phyloP scores from a whole-genome alignment of 352 stramenopile species.

The Globisporangium ultimum region DNA sequence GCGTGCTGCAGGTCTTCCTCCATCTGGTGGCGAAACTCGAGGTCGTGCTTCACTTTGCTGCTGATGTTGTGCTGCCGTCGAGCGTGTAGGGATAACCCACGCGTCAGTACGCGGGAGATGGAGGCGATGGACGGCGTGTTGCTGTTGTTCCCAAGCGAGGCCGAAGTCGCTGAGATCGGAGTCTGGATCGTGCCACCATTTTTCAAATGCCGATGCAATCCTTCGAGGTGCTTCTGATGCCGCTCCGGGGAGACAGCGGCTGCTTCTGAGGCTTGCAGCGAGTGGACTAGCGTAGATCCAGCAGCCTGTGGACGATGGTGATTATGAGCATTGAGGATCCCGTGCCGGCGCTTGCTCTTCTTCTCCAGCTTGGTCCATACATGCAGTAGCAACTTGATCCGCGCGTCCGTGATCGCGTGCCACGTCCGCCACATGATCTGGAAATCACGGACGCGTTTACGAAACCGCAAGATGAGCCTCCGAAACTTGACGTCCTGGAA shows the following conservation, averaged over 20 bases:
- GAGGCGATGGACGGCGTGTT: conserved; percentile 7
- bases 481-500: conserved; percentile 85
- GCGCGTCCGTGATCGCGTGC: conserved; percentile 65
- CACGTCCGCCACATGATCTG: conserved; percentile 72
- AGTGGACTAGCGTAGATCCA: conserved; percentile 13
- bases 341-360: conserved; percentile 45
- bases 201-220: conserved; percentile 55
- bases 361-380: conserved; percentile 66
- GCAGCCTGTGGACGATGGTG: background rate
- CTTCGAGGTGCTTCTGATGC: conserved; percentile 41
- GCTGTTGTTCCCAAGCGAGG: background rate
- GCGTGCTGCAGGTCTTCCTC: conserved; percentile 51
- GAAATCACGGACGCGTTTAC: conserved; percentile 70
- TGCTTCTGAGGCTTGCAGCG: background rate
- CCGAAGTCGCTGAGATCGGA: conserved; percentile 16
- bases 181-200: conserved; percentile 50
- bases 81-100: background rate
- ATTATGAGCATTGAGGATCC: conserved; percentile 18
- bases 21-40: conserved; percentile 38
- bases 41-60: conserved; percentile 21
- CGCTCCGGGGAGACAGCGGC: conserved; percentile 6
- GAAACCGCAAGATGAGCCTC: conserved; percentile 71
- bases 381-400: conserved; percentile 66
- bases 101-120: conserved; percentile 5
- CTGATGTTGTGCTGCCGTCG: background rate